Base-by-base conservation (phyloP, 2,329 filamentous ascomycete species). In the Ophiostoma ulmi region DNA sequence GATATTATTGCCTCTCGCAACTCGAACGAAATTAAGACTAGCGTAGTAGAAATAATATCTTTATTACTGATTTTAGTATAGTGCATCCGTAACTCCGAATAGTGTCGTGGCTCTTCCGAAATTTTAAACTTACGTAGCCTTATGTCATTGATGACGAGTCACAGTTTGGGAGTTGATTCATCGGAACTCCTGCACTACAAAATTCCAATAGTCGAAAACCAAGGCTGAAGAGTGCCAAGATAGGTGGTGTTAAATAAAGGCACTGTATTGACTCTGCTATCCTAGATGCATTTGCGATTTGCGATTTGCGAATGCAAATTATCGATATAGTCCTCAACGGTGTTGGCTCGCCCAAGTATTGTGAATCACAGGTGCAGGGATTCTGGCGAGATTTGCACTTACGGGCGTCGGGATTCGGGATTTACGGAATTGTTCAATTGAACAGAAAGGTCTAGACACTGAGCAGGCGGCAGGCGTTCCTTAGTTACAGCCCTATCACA, bases 401-500 rank as follows among this genome's bases (percentile, higher is more conserved):
- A 22, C 31, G 31, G 31, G 31, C 31, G 31, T 31, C 31, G 31
- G 31, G 31, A 31, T 31, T 26, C 52, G 52, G 52, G n/a, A 58
- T 26, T 58, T 13, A 58, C 52, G 52, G 20, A 8, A 58, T 6
- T 31, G 52, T 8, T 31, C 31, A 31, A 31, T 31, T 58, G 52
- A 31, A 26, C 52, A 58, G 8, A 26, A 8, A 58, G 52, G 52
- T 58, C 52, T 58, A 58, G 52, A 58, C 52, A 58, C n/a, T 26
- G 2, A 22, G 10, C 13, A 48, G 20, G 17, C 17, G 44, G 44
- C 44, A 58, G 22, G 52, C n/a, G n/a, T 58, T 58, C 20, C 52
- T 11, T 58, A 26, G 22, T 26, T 58, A 26, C 52, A 58, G 52
- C 52, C 52, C 52, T 58, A 58, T 58, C 52, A 58, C 52, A 58